A percentile compares a stretch with the other conserved stretches of the same genome.
Conservation (phyloP, 768 basidiomycete genomes). For the Suillus spraguei region DNA sequence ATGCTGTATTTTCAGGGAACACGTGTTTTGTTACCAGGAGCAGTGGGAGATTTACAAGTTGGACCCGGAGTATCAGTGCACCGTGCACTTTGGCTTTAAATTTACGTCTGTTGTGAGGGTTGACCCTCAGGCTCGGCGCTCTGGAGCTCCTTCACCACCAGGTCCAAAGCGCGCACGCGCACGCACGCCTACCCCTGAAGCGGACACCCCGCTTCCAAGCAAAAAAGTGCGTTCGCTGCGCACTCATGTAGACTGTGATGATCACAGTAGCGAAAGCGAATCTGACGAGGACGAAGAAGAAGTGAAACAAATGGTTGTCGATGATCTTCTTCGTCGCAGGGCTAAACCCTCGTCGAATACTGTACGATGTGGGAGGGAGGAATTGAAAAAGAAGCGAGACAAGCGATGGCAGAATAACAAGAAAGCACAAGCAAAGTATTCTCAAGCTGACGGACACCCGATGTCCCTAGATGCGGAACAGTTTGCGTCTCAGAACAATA, state of each 20-base stretch:
- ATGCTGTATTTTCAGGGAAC: slow-evolving; percentile 40
- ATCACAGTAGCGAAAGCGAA: slow-evolving; percentile 24
- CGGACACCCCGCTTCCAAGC: slow-evolving; percentile 15
- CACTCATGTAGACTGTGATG: slow-evolving; percentile 15
- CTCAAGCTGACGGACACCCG: slow-evolving; percentile 30
- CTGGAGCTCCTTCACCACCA: slow-evolving; percentile 13
- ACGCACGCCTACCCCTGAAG: slow-evolving; percentile 28
- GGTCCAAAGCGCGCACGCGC: slow-evolving; percentile 34
- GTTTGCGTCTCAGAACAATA: slow-evolving; percentile 16
- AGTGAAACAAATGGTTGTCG: slow-evolving; percentile 54
- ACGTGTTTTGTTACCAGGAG: slow-evolving; percentile 60
- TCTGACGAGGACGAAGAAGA: slow-evolving; percentile 45
- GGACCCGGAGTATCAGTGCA: slow-evolving; percentile 72
- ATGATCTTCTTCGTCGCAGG: slow-evolving; percentile 26
- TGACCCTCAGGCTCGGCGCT: slow-evolving; percentile 16
- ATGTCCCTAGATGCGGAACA: slow-evolving; percentile 33
- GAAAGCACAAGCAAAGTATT: slow-evolving; percentile 27
- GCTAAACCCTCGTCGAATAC: slow-evolving; percentile 13
- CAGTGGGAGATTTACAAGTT: slow-evolving; percentile 90
- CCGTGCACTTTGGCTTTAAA: slow-evolving; percentile 48
- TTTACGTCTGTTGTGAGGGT: slow-evolving; percentile 26
- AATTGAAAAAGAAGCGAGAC: slow-evolving; percentile 29
- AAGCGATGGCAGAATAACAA: slow-evolving; percentile 31
- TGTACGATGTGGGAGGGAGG: slow-evolving; percentile 33
- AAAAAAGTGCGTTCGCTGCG: slow-evolving; percentile 31